These are phyloP conservation scores for Hibiscus tridactylites DNA, from an alignment of 345 rosid genomes.

Conservation along the genomic window DNA sequence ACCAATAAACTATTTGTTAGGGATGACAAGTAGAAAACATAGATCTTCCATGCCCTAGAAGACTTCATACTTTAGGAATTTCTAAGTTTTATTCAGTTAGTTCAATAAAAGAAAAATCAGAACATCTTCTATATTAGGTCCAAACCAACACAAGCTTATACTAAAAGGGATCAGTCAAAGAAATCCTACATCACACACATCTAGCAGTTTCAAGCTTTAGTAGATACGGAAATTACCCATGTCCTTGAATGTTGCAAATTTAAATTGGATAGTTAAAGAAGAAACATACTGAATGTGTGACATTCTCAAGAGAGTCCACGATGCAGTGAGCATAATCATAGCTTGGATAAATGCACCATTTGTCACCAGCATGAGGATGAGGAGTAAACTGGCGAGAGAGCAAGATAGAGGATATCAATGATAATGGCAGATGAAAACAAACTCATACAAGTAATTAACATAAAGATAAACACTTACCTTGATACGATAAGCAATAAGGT, in stretches of 20 bases:
- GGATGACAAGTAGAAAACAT: not conserved
- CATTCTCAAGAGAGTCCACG: conserved; percentile 93
- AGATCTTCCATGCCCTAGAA: not conserved
- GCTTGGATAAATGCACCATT: conserved; percentile 93
- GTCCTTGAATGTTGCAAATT: not conserved
- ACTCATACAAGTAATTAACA: not conserved
- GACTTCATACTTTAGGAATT: not conserved
- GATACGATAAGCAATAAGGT: conserved; percentile 95
- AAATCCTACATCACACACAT: not conserved
- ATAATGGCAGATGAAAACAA: not conserved
- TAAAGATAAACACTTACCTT: conserved; percentile 47
- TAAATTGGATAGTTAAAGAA: conserved; percentile 1
- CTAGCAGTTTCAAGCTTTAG: not conserved
- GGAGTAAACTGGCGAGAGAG: conserved; percentile 57
- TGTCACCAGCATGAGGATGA: conserved; percentile 96
- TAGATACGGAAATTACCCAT: not conserved
- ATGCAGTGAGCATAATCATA: conserved; percentile 92
- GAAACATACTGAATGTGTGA: conserved; percentile 78
- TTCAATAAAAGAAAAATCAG: not conserved
- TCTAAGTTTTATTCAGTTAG: not conserved
- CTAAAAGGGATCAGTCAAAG: not conserved
- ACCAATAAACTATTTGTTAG: not conserved
- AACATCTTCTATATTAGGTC: not conserved
- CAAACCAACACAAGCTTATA: not conserved
- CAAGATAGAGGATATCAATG: not conserved